These are phyloP conservation scores for Blastobotrys apis DNA, from an alignment of 1,139 yeast genomes.

Conservation along the genomic window DNA sequence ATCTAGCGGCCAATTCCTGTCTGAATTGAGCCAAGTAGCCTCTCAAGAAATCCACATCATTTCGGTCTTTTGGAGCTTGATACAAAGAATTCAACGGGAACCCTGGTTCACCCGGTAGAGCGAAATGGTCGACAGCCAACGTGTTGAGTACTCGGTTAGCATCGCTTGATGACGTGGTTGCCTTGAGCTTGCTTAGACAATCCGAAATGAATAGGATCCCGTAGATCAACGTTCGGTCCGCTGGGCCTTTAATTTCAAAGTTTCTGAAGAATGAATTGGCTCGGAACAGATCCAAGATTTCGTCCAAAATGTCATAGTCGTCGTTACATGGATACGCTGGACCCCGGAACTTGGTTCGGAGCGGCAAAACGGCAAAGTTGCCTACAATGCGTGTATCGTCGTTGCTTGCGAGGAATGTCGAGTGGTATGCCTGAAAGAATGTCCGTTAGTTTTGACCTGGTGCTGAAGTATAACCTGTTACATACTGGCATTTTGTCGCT, in stretches of 20 bases:
- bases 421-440: slow-evolving; percentile 59
- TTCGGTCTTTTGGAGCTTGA: slow-evolving; percentile 66
- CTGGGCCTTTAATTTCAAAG: slow-evolving; percentile 93
- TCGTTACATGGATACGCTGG: slow-evolving; percentile 81
- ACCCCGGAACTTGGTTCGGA: slow-evolving; percentile 80
- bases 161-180: slow-evolving; percentile 43
- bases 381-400: slow-evolving; percentile 42
- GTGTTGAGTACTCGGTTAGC: slow-evolving; percentile 75
- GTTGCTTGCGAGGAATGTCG: slow-evolving; percentile 64
- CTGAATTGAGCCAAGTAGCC: slow-evolving; percentile 85
- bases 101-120: slow-evolving; percentile 92
- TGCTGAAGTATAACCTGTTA: not conserved
- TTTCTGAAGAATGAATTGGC: slow-evolving; percentile 95
- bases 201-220: slow-evolving; percentile 91
- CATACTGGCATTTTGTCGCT: slow-evolving; percentile 5
- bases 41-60: slow-evolving; percentile 74
- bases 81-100: slow-evolving; percentile 88
- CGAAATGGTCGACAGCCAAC: slow-evolving; percentile 79
- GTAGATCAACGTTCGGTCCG: slow-evolving; percentile 90
- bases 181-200: slow-evolving; percentile 60
- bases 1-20: slow-evolving; percentile 83
- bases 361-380: slow-evolving; percentile 76
- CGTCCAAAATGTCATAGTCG: slow-evolving; percentile 91
- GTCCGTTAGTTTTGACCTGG: not conserved
- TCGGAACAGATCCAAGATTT: slow-evolving; percentile 81